Base-by-base conservation (phyloP, 129 eudicot species). In the Flaveria linearis region DNA sequence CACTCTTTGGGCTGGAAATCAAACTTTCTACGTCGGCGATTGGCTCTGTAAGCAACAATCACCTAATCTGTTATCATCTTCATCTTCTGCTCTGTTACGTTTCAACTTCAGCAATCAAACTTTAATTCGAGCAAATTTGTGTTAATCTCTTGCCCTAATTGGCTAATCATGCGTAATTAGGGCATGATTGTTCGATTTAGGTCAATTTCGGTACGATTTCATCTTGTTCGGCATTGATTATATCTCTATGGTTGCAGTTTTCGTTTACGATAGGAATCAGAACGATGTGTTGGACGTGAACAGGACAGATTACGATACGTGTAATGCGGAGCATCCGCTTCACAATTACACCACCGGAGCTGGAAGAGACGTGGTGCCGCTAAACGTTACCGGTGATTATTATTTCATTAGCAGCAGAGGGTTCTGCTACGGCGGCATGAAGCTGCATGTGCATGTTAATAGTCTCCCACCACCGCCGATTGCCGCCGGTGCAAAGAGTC, bases 331-430 rank as follows among this genome's bases (percentile, higher is more conserved):
- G 30, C 87, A 90, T 58, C 94, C 94, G 0, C 7, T 93, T 42
- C 89, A 83, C 88, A 90, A 90, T 14, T 90, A 85, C 85, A 93
- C 96, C 0, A 85, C 87, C 3, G 96, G 98, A n/a, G 92, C 91
- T 14, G 98, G 98, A 76, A 75, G 98, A 71, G 98, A 90, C 8
- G 95, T 90, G 43, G 96, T 90, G 43, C 82, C 82, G 9, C 90
- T 93, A 71, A 93, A 93, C 16, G 83, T 78, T 58, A 93, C 95
- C 41, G 84, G 76, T 15, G 84, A 80, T 56, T 83, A 78, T 78
- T 93, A 93, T 70, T 88, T 93, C 82, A 83, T 90, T 1, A 93
- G 98, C 1, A 93, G 98, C 81, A 90, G 86, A 5, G 90, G 98
- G 0, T 86, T 79, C 65, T 90, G 96, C 82, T 86, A 72, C 18